A percentile compares a stretch with the other conserved stretches of the same genome.
Conservation (phyloP, 2,329 filamentous ascomycete genomes). For the Pseudopithomyces maydicus region DNA sequence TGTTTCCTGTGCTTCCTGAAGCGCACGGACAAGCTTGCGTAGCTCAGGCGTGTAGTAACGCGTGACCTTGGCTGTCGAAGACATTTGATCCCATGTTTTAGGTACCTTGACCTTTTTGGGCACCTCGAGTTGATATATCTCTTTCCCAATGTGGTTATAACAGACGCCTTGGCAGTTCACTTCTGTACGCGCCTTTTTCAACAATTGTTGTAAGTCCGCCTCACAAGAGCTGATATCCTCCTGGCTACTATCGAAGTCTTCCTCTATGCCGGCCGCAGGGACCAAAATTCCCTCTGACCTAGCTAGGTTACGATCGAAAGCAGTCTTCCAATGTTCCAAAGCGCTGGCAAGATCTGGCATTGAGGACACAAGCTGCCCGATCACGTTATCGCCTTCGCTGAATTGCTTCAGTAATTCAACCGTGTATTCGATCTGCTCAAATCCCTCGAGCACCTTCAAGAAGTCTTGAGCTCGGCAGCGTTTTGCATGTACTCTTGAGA, state of each 20-base stretch:
- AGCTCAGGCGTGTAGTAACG: conserved; percentile 92
- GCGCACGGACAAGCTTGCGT: conserved; percentile 77
- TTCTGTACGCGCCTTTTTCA: conserved; percentile 73
- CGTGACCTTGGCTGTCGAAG: conserved; percentile 85
- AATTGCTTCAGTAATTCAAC: conserved; percentile 78
- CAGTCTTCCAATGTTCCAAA: conserved; percentile 84
- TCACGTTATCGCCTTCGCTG: conserved; percentile 77
- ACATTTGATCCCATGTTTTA: conserved; percentile 93
- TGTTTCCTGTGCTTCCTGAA: conserved; percentile 93
- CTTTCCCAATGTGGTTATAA: conserved; percentile 81
- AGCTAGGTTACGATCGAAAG: conserved; percentile 83
- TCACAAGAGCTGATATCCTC: conserved; percentile 78
- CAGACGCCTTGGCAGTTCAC: conserved; percentile 70
- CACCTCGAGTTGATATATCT: conserved; percentile 94
- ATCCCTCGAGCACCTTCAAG: conserved; percentile 89
- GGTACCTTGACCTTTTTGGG: conserved; percentile 87
- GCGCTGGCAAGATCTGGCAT: conserved; percentile 84
- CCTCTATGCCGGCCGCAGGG: conserved; percentile 84
- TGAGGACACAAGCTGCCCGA: conserved; percentile 78
- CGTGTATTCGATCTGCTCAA: conserved; percentile 96
- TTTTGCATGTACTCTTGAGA: conserved; percentile 91
- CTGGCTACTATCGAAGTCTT: conserved; percentile 87
- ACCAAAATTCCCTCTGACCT: conserved; percentile 81
- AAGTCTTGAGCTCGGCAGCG: conserved; percentile 92
- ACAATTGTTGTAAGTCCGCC: conserved; percentile 69